A percentile compares a stretch with the other conserved stretches of the same genome.
phyloP scores from a whole-genome alignment of 306 rosid species.

The Dalbergia oliveri region DNA sequence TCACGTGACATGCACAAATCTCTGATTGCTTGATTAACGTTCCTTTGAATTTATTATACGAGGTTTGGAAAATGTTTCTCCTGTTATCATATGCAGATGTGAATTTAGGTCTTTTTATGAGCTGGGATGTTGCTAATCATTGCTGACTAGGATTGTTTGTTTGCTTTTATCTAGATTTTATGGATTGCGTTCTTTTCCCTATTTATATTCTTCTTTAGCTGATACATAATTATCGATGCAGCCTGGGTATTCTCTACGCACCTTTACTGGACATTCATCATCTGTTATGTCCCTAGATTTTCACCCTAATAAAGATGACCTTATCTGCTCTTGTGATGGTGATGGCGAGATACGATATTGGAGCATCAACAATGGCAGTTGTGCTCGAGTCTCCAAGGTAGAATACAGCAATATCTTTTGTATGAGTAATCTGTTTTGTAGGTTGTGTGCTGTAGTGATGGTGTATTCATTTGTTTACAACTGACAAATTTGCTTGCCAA shows the following conservation, averaged over 20 bases:
- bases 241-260: constrained; percentile 90
- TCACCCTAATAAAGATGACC: constrained; percentile 95
- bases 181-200: neutral
- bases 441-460: neutral
- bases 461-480: constrained; percentile 27
- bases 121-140: constrained; percentile 5
- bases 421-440: neutral
- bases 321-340: constrained; percentile 89
- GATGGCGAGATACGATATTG: constrained; percentile 97
- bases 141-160: constrained; percentile 12
- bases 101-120: neutral
- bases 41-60: neutral
- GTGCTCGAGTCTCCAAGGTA: constrained; percentile 78
- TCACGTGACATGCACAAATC: constrained; percentile 2
- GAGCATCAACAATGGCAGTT: constrained; percentile 92
- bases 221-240: constrained; percentile 54
- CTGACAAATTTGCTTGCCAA: constrained; percentile 31
- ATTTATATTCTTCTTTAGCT: constrained; percentile 27
- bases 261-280: constrained; percentile 80
- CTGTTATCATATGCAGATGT: neutral
- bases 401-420: constrained; percentile 7
- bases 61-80: neutral
- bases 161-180: constrained; percentile 18
- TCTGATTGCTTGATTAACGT: neutral
- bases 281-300: constrained; percentile 92